Evolutionary conservation across 192 early-diverging fungal genomes (phyloP), one percentile per base, ranked within the genome.

Genomic region (Spizellomyces sp.): DNA sequence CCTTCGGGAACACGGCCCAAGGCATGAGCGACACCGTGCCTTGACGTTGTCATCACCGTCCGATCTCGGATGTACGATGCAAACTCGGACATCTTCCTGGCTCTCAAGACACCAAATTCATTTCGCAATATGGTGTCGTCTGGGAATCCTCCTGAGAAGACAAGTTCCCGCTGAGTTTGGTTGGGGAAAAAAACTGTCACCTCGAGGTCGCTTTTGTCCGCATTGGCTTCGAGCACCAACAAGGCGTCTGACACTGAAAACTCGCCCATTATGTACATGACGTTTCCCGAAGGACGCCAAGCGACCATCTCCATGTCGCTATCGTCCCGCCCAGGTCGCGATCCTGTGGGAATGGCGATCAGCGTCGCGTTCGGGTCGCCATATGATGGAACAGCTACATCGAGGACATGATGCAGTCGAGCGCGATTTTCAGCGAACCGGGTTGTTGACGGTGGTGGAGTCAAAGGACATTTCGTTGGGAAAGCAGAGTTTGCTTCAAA

Each of bases 241-340:
- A 79, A 45, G 48, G 74, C 75, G 45, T 74, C 74, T 41, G 69
- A 67, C 9, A 83, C 66, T 15, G 44, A 48, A 46, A 67, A 79
- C 41, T 64, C 55, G 61, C 74, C 81, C 14, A 78, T 43, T 17
- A 79, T 45, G 68, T 80, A 79, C 59, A 73, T 64, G 56, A 80
- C 63, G 45, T 80, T 78, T 10, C 70, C 55, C 14, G 68, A 70
- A 56, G 77, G 73, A 45, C 79, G 62, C 78, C 78, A 84, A 15
- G 54, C 67, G 8, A 66, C 22, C 45, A 75, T 59, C 50, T 80
- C 83, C 62, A 73, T 71, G 45, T 84, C 83, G 21, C 48, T 58
- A 42, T 77, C 78, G 19, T 60, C 66, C 6, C 80, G 77, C 6
- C 69, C 58, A 17, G 71, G 17, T 15, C 70, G 74, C 10, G 75